phyloP scores from a whole-genome alignment of 2,329 filamentous ascomycete genomes.

The Claviceps sp. region DNA sequence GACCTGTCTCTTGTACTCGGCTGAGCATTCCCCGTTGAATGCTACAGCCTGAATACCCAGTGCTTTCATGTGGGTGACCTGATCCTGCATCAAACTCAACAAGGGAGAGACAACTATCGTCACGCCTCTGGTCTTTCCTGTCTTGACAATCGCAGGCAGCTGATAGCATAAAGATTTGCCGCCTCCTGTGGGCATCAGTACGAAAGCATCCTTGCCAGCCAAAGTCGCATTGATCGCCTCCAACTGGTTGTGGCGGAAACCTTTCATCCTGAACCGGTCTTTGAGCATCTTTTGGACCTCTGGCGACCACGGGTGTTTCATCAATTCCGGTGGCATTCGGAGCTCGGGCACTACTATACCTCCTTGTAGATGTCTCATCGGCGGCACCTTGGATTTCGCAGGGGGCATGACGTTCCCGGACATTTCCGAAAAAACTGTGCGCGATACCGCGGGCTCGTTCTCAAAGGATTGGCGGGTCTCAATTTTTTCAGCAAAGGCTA shows the following conservation, averaged over 20 bases:
- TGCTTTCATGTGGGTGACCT: slow-evolving; percentile 68
- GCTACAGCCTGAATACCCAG: slow-evolving; percentile 67
- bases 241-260: slow-evolving; percentile 82
- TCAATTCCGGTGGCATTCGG: slow-evolving; percentile 37
- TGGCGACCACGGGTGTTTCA: slow-evolving; percentile 67
- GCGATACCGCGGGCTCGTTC: slow-evolving; percentile 12
- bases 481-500: slow-evolving; percentile 37
- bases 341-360: slow-evolving; percentile 12
- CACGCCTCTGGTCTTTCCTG: slow-evolving; percentile 70
- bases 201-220: slow-evolving; percentile 76
- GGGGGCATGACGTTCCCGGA: slow-evolving; percentile 30
- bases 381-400: slow-evolving; percentile 18
- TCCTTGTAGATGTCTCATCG: slow-evolving; percentile 18
- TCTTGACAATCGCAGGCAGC: slow-evolving; percentile 70
- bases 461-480: slow-evolving; percentile 26
- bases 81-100: slow-evolving; percentile 93
- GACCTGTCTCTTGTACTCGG: slow-evolving; percentile 50
- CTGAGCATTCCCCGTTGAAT: slow-evolving; percentile 63
- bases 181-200: slow-evolving; percentile 94
- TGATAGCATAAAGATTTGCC: slow-evolving; percentile 97
- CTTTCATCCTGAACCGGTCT: slow-evolving; percentile 69
- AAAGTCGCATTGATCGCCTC: slow-evolving; percentile 94
- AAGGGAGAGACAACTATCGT: slow-evolving; percentile 92
- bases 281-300: slow-evolving; percentile 74
- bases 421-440: slow-evolving; percentile 31